Base-by-base conservation (phyloP, 495 filamentous ascomycete species). In the Penicillium arizonense region DNA sequence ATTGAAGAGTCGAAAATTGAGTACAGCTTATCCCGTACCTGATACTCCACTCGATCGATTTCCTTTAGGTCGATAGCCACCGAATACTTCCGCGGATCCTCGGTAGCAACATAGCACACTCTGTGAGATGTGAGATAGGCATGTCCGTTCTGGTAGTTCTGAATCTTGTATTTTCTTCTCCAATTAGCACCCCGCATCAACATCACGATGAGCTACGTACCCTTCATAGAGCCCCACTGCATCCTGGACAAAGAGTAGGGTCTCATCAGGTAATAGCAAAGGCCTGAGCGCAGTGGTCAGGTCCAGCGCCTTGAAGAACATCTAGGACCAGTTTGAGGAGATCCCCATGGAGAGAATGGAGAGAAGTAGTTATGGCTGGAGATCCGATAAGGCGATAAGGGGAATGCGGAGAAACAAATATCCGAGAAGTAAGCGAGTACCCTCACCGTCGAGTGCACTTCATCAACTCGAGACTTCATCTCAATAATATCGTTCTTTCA, bases 151-250 rank as follows among this genome's bases (percentile, higher is more conserved):
- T 99, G 95, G 37, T 90, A 88, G 56, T 90, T 83, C n/a, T 91
- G 87, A 44, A 97, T 82, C 73, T 97, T 97, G 78, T 84, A 92
- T 75, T 96, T 97, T 53, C 92, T 96, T 55, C 20, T 37, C 38
- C 30, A 42, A 28, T 18, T 34, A 20, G 18, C 20, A 38, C 24
- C 37, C 50, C 43, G 37, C 39, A 51, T 48, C 38, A 59, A 52
- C 40, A 44, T 24, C 13, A 45, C 40, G 23, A 23, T 28, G 43
- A 36, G n/a, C 39, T 30, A 73, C 86, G 73, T 76, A 97, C 92
- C 95, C 94, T 78, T 97, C 89, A 74, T 99, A 99, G 56, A 99
- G 77, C 60, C 95, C 94, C 63, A 97, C 94, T 69, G 88, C 88
- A 80, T 97, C 90, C 73, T 96, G 91, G 53, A 99, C 91, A 75